Evolutionary conservation across 2,329 filamentous ascomycete genomes (phyloP), one percentile per base, ranked within the genome.

Genomic region (Aspergillus candidus): DNA sequence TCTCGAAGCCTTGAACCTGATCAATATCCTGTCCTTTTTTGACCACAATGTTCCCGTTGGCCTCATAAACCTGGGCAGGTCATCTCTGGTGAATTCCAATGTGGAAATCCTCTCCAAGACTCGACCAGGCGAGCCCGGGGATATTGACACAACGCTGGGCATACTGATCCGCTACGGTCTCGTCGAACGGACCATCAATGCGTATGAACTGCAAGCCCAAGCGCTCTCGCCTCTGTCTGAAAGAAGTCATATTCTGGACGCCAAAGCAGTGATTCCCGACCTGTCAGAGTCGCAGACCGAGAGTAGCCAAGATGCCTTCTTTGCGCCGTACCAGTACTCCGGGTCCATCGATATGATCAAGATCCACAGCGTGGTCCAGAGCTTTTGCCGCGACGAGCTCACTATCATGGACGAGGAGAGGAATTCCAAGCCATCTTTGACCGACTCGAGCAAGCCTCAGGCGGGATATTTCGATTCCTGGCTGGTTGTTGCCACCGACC

Each of bases 31-130:
- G 11, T 78, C 77, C 1, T 86, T 85, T 54, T 80, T 83, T 42
- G 78, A 79, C 33, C 79, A 80, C 43, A 74, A 80, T 44, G 71
- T 85, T 4, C 83, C 83, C 0, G 79, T 86, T 15, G 81, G 82
- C 43, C 77, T 87, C 71, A 66, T 86, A 11, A 68, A 68, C 27
- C 67, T 84, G 12, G 82, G 81, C 61, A 57, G 55, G 32, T 55
- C 54, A 12, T 59, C 58, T 6, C 56, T 72, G 43, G 51, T 61
- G 3, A 48, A 49, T 3, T 58, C 56, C 44, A 60, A 65, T 27
- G 52, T 66, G n/a, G 54, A 65, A 14, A 67, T 71, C n/a, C 45
- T 67, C 37, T 65, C 66, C 7, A 64, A 60, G 43, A 61, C 60
- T 38, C 53, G 60, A 35, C 50, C 57, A 10, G 63, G 60, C 14